These are phyloP conservation scores for Xylaria flabelliformis DNA, from an alignment of 495 filamentous ascomycete species.

Conservation along the genomic window DNA sequence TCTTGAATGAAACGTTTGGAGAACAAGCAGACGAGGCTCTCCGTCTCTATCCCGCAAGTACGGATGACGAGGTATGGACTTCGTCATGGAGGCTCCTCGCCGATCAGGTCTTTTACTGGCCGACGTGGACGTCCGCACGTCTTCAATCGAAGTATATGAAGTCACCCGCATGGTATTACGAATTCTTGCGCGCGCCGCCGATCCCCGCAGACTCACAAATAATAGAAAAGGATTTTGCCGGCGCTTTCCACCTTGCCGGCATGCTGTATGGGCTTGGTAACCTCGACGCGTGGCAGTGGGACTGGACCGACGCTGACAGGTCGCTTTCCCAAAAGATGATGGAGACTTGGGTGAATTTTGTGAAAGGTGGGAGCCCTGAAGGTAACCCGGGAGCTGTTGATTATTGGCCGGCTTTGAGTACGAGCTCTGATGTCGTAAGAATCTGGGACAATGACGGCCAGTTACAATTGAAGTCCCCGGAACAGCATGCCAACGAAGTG, in stretches of 20 bases:
- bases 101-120: conserved; percentile 21
- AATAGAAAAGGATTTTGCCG: conserved; percentile 19
- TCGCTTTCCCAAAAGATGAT: conserved; percentile 11
- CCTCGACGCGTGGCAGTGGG: conserved; percentile 16
- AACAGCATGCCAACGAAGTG: neutral
- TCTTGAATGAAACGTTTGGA: neutral
- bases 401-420: conserved; percentile 14
- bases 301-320: conserved; percentile 23
- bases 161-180: conserved; percentile 14
- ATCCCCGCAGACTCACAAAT: conserved; percentile 12
- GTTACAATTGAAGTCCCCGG: neutral
- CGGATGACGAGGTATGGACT: conserved; percentile 10
- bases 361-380: conserved; percentile 8
- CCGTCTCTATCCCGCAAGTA: conserved; percentile 14
- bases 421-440: neutral
- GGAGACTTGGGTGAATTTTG: neutral
- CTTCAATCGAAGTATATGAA: conserved; percentile 7
- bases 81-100: conserved; percentile 17
- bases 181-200: conserved; percentile 15
- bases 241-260: conserved; percentile 22
- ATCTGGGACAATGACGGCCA: conserved; percentile 8
- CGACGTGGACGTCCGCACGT: conserved; percentile 17
- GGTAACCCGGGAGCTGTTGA: neutral
- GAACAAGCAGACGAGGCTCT: conserved; percentile 15
- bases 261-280: conserved; percentile 18